Base-by-base conservation (phyloP, 495 filamentous ascomycete species). In the Neurospora cerealis region DNA sequence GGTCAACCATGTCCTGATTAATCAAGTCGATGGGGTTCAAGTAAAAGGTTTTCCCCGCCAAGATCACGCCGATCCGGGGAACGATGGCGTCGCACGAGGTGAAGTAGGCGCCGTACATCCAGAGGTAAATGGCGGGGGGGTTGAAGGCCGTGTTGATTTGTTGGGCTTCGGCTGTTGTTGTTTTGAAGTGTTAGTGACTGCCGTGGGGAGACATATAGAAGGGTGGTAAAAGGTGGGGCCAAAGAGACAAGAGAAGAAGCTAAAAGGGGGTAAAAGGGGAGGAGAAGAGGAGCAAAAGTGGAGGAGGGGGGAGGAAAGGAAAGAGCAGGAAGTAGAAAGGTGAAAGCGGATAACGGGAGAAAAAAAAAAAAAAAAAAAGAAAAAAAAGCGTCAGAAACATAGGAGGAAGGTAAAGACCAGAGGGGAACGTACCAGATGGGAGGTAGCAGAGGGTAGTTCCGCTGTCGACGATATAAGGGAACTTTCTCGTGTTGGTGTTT, bases 1-100 rank as follows among this genome's bases (percentile, higher is more conserved):
- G 82, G 75, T 84, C 83, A 5, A 75, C 73, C 73, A 78, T 79
- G 71, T 76, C 83, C 46, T 74, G 74, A 38, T 82, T 78, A 34
- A 92, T 85, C 79, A 91, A 79, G 75, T 92, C 90, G 44, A 80
- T 69, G 0, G 87, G 81, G 75, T 89, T 87, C 76, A 89, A 82
- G 70, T 76, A 85, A 73, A 90, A 91, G 3, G 78, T 80, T 15
- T 81, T 82, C 13, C 83, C 83, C 4, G 78, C 81, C 48, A 92
- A 85, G 10, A 81, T 77, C 42, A 92, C 81, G 7, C 83, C 86
- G 5, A 91, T 83, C 2, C 73, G 76, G 0, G 90, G 90, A 9
- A 86, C 77, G 6, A 78, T 83, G 24, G 90, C 88, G 70, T 85
- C 79, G 78, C 90, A 92, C 0, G 81, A 74, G 0, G 89, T 89